These are phyloP conservation scores for Dictyophora rubrovolvata DNA, from an alignment of 768 basidiomycete genomes.

Conservation along the genomic window DNA sequence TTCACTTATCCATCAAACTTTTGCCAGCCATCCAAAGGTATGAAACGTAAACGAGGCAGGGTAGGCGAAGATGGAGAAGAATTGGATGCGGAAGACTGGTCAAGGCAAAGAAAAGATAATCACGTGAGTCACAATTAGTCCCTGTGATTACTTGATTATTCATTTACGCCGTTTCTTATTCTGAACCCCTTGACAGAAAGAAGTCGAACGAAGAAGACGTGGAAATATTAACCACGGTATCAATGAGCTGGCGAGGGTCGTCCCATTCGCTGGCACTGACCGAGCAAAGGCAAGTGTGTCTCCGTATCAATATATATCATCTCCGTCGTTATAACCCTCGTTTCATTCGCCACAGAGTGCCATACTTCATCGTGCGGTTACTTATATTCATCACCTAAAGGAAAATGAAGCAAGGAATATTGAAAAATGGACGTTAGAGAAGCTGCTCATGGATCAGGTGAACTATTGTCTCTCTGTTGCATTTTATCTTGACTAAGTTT, in stretches of 20 bases:
- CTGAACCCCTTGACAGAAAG: conserved; percentile 55
- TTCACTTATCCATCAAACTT: conserved; percentile 30
- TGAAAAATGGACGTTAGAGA: conserved; percentile 91
- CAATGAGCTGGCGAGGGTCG: conserved; percentile 79
- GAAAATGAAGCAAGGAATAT: conserved; percentile 86
- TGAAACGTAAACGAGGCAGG: conserved; percentile 3
- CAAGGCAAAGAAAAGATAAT: conserved; percentile 70
- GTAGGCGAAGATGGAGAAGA: conserved; percentile 11
- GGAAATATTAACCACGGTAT: conserved; percentile 97
- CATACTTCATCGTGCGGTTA: conserved; percentile 77
- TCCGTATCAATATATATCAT: not conserved
- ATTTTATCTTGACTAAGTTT: not conserved
- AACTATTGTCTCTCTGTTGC: not conserved
- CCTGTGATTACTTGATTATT: conserved; percentile 6
- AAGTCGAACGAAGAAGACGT: conserved; percentile 89
- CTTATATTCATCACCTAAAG: conserved; percentile 86
- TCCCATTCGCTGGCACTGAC: conserved; percentile 80
- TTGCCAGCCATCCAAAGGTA: conserved; percentile 9
- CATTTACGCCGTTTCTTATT: not conserved
- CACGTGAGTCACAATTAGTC: conserved; percentile 42
- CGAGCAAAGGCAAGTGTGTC: conserved; percentile 27
- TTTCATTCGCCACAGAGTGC: conserved; percentile 59
- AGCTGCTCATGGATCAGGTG: conserved; percentile 80
- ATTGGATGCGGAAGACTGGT: conserved; percentile 68
- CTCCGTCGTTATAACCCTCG: not conserved